These are phyloP conservation scores for Rauvolfia tetraphylla DNA, from an alignment of 257 asterid genomes.

Conservation along the genomic window DNA sequence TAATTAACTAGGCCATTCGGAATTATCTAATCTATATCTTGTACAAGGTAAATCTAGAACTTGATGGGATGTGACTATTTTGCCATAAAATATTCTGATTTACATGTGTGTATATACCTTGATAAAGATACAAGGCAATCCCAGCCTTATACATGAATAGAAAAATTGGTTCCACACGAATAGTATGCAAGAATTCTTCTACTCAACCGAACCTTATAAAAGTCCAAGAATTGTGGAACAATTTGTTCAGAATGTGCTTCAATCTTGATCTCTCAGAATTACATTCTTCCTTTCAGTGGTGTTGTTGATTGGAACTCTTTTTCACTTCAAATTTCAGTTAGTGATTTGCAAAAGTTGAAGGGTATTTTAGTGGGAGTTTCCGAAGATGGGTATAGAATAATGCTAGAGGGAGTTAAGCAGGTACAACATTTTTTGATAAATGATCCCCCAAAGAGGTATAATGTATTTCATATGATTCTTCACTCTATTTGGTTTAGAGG, in stretches of 20 bases:
- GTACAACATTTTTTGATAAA: constrained; percentile 62
- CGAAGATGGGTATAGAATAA: constrained; percentile 35
- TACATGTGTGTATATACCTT: too few relatives aligned
- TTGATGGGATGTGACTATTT: too few relatives aligned
- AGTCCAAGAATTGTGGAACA: constrained; percentile 69
- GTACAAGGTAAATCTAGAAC: too few relatives aligned
- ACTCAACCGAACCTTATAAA: too few relatives aligned
- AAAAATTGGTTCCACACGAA: too few relatives aligned
- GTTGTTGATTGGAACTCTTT: constrained; percentile 55
- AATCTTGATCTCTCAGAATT: constrained; percentile 44
- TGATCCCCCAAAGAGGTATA: constrained; percentile 50
- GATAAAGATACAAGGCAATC: too few relatives aligned
- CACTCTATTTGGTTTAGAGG: constrained; percentile 77
- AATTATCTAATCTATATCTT: too few relatives aligned
- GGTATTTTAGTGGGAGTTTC: constrained; percentile 40
- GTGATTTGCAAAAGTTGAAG: constrained; percentile 50
- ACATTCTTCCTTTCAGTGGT: constrained; percentile 54
- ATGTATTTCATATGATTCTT: constrained; percentile 63
- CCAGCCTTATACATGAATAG: too few relatives aligned
- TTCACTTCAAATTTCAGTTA: constrained; percentile 32
- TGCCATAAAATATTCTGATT: too few relatives aligned
- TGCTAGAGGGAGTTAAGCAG: constrained; percentile 48
- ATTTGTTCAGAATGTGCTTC: constrained; percentile 68
- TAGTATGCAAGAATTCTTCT: too few relatives aligned
- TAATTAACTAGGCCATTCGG: too few relatives aligned